Base-by-base conservation (phyloP, 371 early-diverging fungal genomes). In the Globomyces sp. region DNA sequence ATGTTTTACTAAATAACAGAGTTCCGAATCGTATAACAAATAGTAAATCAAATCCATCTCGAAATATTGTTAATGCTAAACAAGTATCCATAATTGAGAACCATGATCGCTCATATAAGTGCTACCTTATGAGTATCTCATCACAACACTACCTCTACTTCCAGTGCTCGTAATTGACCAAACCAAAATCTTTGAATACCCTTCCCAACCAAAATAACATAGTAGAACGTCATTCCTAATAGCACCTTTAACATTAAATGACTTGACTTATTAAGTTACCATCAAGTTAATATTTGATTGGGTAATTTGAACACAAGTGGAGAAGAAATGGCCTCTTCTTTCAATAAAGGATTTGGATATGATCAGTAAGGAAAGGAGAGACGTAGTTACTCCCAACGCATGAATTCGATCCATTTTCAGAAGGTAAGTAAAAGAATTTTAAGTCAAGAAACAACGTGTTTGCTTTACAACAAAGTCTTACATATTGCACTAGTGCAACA, bases 81-180 rank as follows among this genome's bases (percentile, higher is more conserved):
- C 92, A 92, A 1, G 94, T 94, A 74, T 98, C 98, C 42, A 94
- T 93, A 45, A 96, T 88, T 10, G 96, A 92, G 73, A 93, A 92
- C 98, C 98, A 96, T 2, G 94, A 90, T 34, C 91, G 83, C 72
- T 98, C 96, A 67, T 95, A 95, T 36, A 96, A 78, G 71, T 95
- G 96, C 24, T 34, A 57, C 5, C 11, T 44, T 24, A 24, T 24
- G 24, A 24, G 24, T 24, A 24, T 24, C 24, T 36, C 13, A 44
- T 8, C 3, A 24, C n/a, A 37, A 46, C 41, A 68, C 48, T 77
- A 89, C 92, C 82, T 94, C 95, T 4, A 92, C 88, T 78, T 98
- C 98, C 61, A 95, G 83, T 1, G 91, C 87, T 46, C 98, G 83
- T 68, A 98, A 85, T 42, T 79, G 82, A 8, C 96, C 98, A 85